phyloP scores from a whole-genome alignment of 192 early-diverging fungal species.

The Linnemannia schmuckeri region DNA sequence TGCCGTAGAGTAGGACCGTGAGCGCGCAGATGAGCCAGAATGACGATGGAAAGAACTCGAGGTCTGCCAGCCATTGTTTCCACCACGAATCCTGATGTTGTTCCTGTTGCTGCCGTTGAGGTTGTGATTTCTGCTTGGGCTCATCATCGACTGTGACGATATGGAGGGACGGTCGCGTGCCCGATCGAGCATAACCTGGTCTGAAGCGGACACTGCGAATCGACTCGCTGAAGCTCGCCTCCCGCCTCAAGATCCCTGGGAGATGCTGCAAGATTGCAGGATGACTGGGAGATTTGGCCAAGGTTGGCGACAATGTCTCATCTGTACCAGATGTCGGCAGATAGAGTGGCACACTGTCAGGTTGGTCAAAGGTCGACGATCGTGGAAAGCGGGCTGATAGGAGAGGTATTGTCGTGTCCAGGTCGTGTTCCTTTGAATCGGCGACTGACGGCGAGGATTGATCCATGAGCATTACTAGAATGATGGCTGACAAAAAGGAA shows the following conservation, averaged over 20 bases:
- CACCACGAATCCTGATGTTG: constrained; percentile 13
- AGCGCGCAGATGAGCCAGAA: constrained; percentile 47
- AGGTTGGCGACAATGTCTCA: not conserved
- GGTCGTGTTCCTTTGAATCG: constrained; percentile 4
- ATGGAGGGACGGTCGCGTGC: constrained; percentile 30
- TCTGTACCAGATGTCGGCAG: not conserved
- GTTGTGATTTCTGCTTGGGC: not conserved
- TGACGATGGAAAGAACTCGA: constrained; percentile 31
- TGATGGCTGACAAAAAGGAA: constrained; percentile 36
- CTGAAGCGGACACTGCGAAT: constrained; percentile 28
- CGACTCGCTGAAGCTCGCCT: constrained; percentile 26
- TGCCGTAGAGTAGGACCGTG: constrained; percentile 68
- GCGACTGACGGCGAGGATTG: not conserved
- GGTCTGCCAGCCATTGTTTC: constrained; percentile 28
- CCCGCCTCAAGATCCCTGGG: constrained; percentile 18
- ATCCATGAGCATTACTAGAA: constrained; percentile 11
- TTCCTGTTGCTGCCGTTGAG: not conserved
- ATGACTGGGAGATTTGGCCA: not conserved
- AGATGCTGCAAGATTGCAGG: constrained; percentile 25
- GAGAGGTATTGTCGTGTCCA: constrained; percentile 3
- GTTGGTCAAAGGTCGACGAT: not conserved
- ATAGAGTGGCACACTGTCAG: not conserved
- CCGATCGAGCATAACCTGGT: constrained; percentile 19
- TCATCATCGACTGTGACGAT: constrained; percentile 32
- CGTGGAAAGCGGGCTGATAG: not conserved